A percentile compares a stretch with the other conserved stretches of the same genome.
Evolutionary conservation across 2,329 filamentous ascomycete species (phyloP).

Genomic region (Cyanodermella asteris): DNA sequence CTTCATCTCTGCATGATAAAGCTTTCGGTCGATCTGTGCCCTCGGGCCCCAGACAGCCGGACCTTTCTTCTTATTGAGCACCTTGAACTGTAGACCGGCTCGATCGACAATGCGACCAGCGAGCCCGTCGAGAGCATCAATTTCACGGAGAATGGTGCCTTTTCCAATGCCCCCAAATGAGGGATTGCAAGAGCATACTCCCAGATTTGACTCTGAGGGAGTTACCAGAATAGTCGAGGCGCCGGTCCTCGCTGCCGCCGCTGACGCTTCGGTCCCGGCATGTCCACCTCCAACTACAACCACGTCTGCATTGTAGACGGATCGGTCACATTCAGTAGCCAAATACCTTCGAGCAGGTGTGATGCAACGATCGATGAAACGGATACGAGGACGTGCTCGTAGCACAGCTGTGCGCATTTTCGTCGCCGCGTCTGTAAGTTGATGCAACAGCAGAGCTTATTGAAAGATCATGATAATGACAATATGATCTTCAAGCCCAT

Average conservation of each 20-base stretch:
- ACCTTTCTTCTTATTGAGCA: constrained; percentile 74
- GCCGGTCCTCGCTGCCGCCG: constrained; percentile 71
- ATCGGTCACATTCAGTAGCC: constrained; percentile 37
- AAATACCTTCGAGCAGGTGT: constrained; percentile 3
- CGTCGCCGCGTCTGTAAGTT: no score
- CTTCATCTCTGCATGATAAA: constrained; percentile 82
- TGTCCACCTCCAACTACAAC: constrained; percentile 91
- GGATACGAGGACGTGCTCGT: background rate
- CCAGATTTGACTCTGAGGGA: constrained; percentile 68
- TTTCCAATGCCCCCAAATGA: constrained; percentile 98
- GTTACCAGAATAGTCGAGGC: constrained; percentile 80
- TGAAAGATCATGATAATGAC: no score
- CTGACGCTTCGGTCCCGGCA: constrained; percentile 81
- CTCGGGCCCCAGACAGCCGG: constrained; percentile 93
- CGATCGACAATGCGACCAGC: constrained; percentile 80
- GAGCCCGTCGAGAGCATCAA: constrained; percentile 83
- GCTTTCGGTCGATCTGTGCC: constrained; percentile 76
- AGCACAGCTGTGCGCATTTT: background rate
- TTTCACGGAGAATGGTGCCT: constrained; percentile 82
- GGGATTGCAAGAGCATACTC: constrained; percentile 89
- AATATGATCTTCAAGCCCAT: no score
- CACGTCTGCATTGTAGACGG: no score
- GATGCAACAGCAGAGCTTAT: background rate
- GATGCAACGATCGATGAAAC: background rate
- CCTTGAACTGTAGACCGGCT: constrained; percentile 79